Conservation (phyloP, 805 yeast species). For the Cyberlindnera petersonii region DNA sequence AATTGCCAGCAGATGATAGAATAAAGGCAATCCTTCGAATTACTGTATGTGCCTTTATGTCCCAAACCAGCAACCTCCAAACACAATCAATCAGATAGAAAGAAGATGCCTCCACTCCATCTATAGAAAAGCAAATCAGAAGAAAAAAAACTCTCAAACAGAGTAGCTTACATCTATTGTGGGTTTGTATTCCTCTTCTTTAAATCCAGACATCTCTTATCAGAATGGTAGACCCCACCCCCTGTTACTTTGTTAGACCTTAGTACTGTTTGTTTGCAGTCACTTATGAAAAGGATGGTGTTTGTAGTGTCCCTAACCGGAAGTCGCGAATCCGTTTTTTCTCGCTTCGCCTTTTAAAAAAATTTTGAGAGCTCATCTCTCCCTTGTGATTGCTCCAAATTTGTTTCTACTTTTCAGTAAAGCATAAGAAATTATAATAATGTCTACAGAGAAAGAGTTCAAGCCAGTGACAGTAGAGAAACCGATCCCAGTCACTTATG, state of each 20-base stretch:
- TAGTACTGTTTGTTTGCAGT: background rate
- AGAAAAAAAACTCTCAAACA: background rate
- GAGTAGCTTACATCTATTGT: conserved; percentile 56
- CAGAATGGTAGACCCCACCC: too few relatives aligned
- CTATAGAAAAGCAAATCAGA: too few relatives aligned
- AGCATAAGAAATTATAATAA: background rate
- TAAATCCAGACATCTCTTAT: conserved; percentile 15
- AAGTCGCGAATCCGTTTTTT: conserved; percentile 1
- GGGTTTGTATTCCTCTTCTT: conserved; percentile 39
- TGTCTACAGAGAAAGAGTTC: conserved; percentile 11
- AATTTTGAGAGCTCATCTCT: conserved; percentile 10
- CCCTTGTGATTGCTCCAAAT: background rate
- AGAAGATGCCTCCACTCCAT: too few relatives aligned
- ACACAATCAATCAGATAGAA: too few relatives aligned
- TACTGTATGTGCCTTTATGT: too few relatives aligned
- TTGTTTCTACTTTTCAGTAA: background rate
- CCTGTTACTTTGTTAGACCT: background rate
- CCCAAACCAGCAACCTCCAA: too few relatives aligned
- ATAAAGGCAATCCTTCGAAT: too few relatives aligned
- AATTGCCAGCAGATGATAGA: too few relatives aligned
- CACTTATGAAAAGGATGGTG: background rate
- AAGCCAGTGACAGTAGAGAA: conserved; percentile 88
- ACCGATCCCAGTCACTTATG: conserved; percentile 84
- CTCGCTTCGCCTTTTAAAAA: too few relatives aligned
- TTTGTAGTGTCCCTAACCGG: background rate